These are phyloP conservation scores for Mycena albidolilacea DNA, from an alignment of 768 basidiomycete genomes.

Conservation along the genomic window DNA sequence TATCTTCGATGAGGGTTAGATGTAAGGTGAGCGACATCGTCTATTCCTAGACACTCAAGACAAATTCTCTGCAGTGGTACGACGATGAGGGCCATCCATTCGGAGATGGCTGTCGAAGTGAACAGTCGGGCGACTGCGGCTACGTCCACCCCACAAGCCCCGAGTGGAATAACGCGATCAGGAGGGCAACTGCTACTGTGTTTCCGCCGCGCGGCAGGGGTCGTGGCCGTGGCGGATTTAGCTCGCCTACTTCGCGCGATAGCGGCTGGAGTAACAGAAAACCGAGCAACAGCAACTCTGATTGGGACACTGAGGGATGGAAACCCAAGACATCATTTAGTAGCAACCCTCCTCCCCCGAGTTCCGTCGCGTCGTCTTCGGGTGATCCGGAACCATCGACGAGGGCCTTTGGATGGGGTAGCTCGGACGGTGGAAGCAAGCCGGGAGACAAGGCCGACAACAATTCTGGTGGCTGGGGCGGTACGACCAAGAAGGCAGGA, in stretches of 20 bases:
- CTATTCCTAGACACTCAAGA: not conserved
- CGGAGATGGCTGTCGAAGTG: not conserved
- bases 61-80: constrained; percentile 25
- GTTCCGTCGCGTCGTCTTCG: constrained; percentile 14
- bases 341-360: not conserved
- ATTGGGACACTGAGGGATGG: constrained; percentile 24
- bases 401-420: constrained; percentile 2
- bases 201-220: constrained; percentile 6
- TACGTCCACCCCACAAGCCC: constrained; percentile 24
- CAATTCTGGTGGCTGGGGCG: not conserved
- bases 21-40: constrained; percentile 10
- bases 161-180: constrained; percentile 12
- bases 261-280: constrained; percentile 21
- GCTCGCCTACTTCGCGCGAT: constrained; percentile 16
- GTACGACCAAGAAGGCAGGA: not conserved
- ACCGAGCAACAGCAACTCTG: constrained; percentile 9
- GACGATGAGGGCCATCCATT: constrained; percentile 32
- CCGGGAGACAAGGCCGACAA: not conserved
- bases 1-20: not conserved
- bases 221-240: constrained; percentile 10
- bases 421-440: not conserved
- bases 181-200: not conserved
- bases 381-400: constrained; percentile 16
- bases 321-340: constrained; percentile 8
- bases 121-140: constrained; percentile 2